These are phyloP conservation scores for Cicer judaicum DNA, from an alignment of 306 rosid species.

Conservation along the genomic window DNA sequence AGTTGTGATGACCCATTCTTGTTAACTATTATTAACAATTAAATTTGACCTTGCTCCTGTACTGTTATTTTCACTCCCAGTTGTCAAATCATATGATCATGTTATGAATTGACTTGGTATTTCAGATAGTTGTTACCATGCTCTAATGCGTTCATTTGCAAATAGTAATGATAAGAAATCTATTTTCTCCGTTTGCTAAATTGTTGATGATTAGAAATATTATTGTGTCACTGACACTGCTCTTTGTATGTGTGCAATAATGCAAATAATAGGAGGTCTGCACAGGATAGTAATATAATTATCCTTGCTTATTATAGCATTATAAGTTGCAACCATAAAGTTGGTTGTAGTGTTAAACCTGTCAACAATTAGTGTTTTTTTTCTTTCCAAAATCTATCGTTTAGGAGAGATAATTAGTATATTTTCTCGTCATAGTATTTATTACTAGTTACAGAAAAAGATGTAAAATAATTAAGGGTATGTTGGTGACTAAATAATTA, in stretches of 20 bases:
- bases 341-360: too few relatives aligned
- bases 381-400: too few relatives aligned
- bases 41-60: background rate
- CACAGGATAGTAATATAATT: constrained; percentile 1
- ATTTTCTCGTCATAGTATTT: too few relatives aligned
- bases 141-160: constrained; percentile 19
- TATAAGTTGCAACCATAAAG: constrained; percentile 10
- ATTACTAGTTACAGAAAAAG: too few relatives aligned
- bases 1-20: constrained; percentile 31
- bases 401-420: too few relatives aligned
- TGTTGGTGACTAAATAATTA: too few relatives aligned
- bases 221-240: constrained; percentile 33
- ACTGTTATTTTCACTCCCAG: background rate
- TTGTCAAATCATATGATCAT: background rate
- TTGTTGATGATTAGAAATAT: constrained; percentile 1
- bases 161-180: constrained; percentile 24
- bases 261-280: constrained; percentile 14
- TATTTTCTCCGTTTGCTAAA: background rate
- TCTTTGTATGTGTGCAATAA: constrained; percentile 28
- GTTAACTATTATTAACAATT: background rate
- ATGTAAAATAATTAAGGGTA: too few relatives aligned
- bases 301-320: background rate
- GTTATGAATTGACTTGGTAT: constrained; percentile 11
- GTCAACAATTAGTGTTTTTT: too few relatives aligned
- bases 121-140: background rate